Conservation (phyloP, 2,329 filamentous ascomycete genomes). For the Penicillium hesseltinei region DNA sequence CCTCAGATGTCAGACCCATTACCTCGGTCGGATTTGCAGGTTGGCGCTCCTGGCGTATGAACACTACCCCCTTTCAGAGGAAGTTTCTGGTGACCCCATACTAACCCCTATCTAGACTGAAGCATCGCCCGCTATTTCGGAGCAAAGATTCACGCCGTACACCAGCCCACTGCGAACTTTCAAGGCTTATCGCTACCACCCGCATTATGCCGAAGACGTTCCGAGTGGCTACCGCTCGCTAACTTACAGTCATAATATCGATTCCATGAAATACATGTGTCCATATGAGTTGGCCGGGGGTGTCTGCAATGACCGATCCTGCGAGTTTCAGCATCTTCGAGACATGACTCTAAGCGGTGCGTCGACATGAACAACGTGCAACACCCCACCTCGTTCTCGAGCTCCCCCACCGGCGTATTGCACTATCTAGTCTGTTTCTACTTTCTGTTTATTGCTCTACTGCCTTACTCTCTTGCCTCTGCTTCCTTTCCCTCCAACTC, state of each 20-base stretch:
- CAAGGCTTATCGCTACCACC: constrained; percentile 86
- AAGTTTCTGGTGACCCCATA: constrained; percentile 13
- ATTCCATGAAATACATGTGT: constrained; percentile 71
- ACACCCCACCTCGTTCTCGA: constrained; percentile 23
- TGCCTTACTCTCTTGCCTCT: constrained; percentile 11
- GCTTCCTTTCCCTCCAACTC: not conserved
- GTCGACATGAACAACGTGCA: constrained; percentile 48
- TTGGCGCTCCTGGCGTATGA: constrained; percentile 36
- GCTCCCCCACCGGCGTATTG: constrained; percentile 19
- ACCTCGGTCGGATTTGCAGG: constrained; percentile 22
- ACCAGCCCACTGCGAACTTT: constrained; percentile 79
- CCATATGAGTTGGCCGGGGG: constrained; percentile 69
- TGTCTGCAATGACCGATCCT: constrained; percentile 71
- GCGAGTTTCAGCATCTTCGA: constrained; percentile 77
- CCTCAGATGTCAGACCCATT: constrained; percentile 29
- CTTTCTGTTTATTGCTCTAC: constrained; percentile 10
- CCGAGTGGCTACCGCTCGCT: constrained; percentile 78
- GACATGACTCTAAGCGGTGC: constrained; percentile 72
- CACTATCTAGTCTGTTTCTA: constrained; percentile 5
- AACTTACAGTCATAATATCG: constrained; percentile 91
- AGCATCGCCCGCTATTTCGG: constrained; percentile 15
- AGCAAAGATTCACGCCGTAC: constrained; percentile 62
- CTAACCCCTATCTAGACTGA: constrained; percentile 34
- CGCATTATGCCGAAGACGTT: constrained; percentile 67
- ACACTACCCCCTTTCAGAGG: constrained; percentile 17